A percentile compares a stretch with the other conserved stretches of the same genome.
Conservation (phyloP, 78 protist species). For the Mastigamoeba balamuthi region DNA sequence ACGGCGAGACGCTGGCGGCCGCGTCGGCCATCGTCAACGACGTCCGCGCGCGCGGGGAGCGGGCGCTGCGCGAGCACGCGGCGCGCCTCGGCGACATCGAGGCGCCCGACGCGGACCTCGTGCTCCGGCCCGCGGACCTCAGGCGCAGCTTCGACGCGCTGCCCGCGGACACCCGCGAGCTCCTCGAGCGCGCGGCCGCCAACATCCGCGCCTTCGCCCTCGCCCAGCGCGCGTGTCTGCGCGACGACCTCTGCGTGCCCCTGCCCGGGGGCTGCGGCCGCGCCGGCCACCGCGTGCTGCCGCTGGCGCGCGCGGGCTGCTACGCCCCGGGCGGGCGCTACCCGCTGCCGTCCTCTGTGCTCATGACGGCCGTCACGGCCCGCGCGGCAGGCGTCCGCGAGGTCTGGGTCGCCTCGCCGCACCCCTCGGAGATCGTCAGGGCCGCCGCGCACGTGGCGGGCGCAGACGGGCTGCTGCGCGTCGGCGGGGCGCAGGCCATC, state of each 20-base stretch:
- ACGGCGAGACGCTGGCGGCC: background rate
- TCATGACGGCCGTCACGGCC: conserved; percentile 51
- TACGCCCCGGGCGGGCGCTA: conserved; percentile 60
- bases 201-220: conserved; percentile 19
- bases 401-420: conserved; percentile 48
- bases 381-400: conserved; percentile 22
- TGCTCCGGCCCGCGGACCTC: background rate
- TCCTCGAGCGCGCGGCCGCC: background rate
- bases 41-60: conserved; percentile 6
- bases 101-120: background rate
- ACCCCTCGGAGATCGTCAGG: conserved; percentile 7
- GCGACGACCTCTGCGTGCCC: background rate
- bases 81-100: conserved; percentile 1
- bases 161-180: background rate
- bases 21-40: conserved; percentile 8
- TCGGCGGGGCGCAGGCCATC: conserved; percentile 77
- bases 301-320: conserved; percentile 48
- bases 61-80: background rate
- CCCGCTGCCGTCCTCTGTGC: conserved; percentile 47
- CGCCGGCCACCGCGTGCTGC: conserved; percentile 33
- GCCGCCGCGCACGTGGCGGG: conserved; percentile 18
- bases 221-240: background rate
- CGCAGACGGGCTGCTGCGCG: conserved; percentile 3
- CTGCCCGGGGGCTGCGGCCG: conserved; percentile 13
- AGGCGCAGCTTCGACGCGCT: conserved; percentile 5